Base-by-base conservation (phyloP, 805 yeast species). In the Jamesozyma gamospora region DNA sequence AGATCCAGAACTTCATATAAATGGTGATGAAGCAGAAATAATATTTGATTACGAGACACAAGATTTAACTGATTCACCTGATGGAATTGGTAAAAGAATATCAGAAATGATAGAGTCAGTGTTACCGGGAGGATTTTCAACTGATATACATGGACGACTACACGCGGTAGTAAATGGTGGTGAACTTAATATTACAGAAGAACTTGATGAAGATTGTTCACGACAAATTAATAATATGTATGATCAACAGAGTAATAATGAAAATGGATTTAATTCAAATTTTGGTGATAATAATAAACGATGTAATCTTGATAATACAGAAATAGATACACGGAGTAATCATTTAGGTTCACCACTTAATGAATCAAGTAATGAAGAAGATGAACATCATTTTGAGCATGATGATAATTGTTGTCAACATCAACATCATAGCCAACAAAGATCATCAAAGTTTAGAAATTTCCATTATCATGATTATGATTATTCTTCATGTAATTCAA, bases 31-130 rank as follows among this genome's bases (percentile, higher is more conserved):
- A 24, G 57, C 54, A 3, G 59, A 56, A 29, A 49, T 56, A 28
- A 49, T 58, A 21, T 58, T 58, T 39, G 63, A 58, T 37, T 56
- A 53, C 35, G 61, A 54, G 24, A 48, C 54, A 3, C 52, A 52
- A 32, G 52, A 48, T 16, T 41, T 53, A 15, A 41, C 44, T 9
- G 57, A 54, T 28, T 41, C 52, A 12, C 52, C 56, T 12, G 50
- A 51, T 30, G 53, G 50, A 15, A 47, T 56, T 14, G 53, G 58
- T 17, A 56, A 48, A 35, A 48, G 47, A 31, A 50, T 56, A 16
- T 48, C 59, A 13, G 52, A 54, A 36, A 52, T 56, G 53, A 45
- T 56, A 18, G 60, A 54, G 37, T 50, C 58, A 4, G 58, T 53
- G 12, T 40, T 55, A 24, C 60, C 60, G 2, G 49, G 44, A 40